Percentiles rank a stretch among this genome's conserved stretches.
Conservation (phyloP, 768 basidiomycete species). For the Leccinum subgranulosum region DNA sequence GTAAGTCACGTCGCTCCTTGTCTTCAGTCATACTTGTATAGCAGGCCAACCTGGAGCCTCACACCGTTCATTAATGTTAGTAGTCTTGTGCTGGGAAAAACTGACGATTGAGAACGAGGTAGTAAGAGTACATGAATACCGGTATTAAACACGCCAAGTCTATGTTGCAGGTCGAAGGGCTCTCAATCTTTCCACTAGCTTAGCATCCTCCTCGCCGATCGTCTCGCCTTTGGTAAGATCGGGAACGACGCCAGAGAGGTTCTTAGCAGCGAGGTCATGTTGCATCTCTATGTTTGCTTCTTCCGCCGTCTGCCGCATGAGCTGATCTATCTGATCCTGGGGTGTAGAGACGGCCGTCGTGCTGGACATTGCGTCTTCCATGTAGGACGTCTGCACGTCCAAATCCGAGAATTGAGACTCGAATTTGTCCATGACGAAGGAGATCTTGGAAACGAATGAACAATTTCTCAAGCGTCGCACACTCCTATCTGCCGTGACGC, state of each 20-base stretch:
- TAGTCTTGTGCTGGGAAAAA: neutral
- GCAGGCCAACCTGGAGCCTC: conserved; percentile 4
- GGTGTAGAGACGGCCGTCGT: conserved; percentile 93
- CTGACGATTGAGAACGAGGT: neutral
- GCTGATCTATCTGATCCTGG: conserved; percentile 92
- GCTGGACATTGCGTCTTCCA: conserved; percentile 95
- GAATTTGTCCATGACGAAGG: conserved; percentile 98
- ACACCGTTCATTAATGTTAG: conserved; percentile 7
- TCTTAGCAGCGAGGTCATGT: conserved; percentile 77
- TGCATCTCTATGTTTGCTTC: conserved; percentile 95
- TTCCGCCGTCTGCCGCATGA: conserved; percentile 93
- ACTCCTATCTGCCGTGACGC: conserved; percentile 24
- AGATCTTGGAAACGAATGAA: conserved; percentile 59
- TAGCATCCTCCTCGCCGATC: conserved; percentile 72
- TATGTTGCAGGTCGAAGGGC: conserved; percentile 80
- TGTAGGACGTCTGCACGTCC: conserved; percentile 96
- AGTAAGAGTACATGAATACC: conserved; percentile 12
- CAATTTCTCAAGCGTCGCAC: neutral
- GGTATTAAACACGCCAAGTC: neutral
- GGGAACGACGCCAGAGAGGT: conserved; percentile 52
- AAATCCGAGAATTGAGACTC: conserved; percentile 94
- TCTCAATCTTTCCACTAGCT: conserved; percentile 82
- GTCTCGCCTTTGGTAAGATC: conserved; percentile 52
- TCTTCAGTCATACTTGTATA: conserved; percentile 1
- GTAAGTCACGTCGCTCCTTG: conserved; percentile 15